Conservation (phyloP, 2,329 filamentous ascomycete species). For the Helotiales sp. region DNA sequence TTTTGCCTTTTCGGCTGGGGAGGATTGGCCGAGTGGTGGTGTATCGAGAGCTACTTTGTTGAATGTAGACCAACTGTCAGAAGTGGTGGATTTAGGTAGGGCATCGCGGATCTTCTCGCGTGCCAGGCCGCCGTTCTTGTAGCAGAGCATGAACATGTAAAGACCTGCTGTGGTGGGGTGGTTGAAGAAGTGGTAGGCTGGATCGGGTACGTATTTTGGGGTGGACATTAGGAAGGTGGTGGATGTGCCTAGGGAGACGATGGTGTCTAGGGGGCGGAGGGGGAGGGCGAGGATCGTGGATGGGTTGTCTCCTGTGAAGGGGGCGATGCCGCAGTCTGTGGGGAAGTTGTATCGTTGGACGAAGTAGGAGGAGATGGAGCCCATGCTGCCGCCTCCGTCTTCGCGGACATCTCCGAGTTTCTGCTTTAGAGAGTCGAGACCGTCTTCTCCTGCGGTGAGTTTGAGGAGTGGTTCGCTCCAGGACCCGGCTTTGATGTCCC, state of each 20-base stretch:
- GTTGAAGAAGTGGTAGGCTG: constrained; percentile 97
- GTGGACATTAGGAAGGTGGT: constrained; percentile 99
- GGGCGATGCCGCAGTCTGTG: constrained; percentile 74
- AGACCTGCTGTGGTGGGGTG: constrained; percentile 88
- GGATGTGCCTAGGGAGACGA: constrained; percentile 91
- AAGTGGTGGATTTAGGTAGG: constrained; percentile 61
- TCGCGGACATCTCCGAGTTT: constrained; percentile 82
- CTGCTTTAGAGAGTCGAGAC: constrained; percentile 66
- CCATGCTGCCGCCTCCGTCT: constrained; percentile 82
- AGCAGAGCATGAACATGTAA: constrained; percentile 99
- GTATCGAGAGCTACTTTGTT: constrained; percentile 73
- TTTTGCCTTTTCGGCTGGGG: constrained; percentile 66
- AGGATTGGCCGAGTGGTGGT: constrained; percentile 69
- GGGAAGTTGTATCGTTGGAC: constrained; percentile 78
- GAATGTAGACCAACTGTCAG: constrained; percentile 77
- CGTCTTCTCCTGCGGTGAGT: constrained; percentile 67
- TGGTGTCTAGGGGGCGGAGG: constrained; percentile 84
- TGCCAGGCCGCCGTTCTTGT: constrained; percentile 96
- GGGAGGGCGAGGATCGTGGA: constrained; percentile 92
- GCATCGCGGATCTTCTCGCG: constrained; percentile 87
- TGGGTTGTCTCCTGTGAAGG: constrained; percentile 96
- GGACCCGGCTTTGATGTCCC: constrained; percentile 77
- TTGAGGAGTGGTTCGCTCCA: constrained; percentile 79
- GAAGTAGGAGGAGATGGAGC: constrained; percentile 79
- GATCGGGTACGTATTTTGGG: constrained; percentile 85